A percentile compares a stretch with the other conserved stretches of the same genome.
phyloP scores from a whole-genome alignment of 2,329 filamentous ascomycete genomes.

The Colletotrichum orbiculare region DNA sequence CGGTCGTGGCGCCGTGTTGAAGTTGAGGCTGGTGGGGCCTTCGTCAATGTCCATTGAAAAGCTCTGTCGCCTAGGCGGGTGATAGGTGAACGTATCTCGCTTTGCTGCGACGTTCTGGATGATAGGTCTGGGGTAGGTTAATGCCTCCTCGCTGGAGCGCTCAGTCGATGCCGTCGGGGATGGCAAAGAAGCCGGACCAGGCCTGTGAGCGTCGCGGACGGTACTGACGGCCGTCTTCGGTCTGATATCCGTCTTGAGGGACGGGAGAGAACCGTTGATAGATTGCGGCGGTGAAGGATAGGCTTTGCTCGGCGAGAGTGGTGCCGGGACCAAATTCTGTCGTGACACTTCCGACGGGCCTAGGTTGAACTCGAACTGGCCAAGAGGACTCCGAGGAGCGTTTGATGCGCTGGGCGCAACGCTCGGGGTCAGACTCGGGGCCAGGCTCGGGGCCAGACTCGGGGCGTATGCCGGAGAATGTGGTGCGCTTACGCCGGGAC shows the following conservation, averaged over 20 bases:
- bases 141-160: conserved; percentile 53
- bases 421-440: conserved; percentile 11
- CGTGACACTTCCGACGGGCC: conserved; percentile 31
- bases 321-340: conserved; percentile 30
- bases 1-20: not conserved
- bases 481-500: conserved; percentile 39
- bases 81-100: conserved; percentile 62
- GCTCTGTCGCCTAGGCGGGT: conserved; percentile 58
- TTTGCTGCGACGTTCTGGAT: conserved; percentile 61
- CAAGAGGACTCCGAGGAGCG: conserved; percentile 51
- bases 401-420: conserved; percentile 38
- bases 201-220: conserved; percentile 44
- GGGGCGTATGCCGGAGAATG: conserved; percentile 26
- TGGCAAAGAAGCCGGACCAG: conserved; percentile 49
- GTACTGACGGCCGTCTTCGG: conserved; percentile 27
- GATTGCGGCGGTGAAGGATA: conserved; percentile 51
- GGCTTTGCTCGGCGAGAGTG: conserved; percentile 28
- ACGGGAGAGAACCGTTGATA: conserved; percentile 40
- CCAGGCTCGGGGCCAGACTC: conserved; percentile 4
- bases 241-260: conserved; percentile 35
- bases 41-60: conserved; percentile 60
- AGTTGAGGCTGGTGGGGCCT: conserved; percentile 13
- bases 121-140: conserved; percentile 50
- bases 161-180: conserved; percentile 55
- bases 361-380: conserved; percentile 52